Evolutionary conservation across 805 yeast genomes (phyloP).

Genomic region (Saturnispora serradocipensis): DNA sequence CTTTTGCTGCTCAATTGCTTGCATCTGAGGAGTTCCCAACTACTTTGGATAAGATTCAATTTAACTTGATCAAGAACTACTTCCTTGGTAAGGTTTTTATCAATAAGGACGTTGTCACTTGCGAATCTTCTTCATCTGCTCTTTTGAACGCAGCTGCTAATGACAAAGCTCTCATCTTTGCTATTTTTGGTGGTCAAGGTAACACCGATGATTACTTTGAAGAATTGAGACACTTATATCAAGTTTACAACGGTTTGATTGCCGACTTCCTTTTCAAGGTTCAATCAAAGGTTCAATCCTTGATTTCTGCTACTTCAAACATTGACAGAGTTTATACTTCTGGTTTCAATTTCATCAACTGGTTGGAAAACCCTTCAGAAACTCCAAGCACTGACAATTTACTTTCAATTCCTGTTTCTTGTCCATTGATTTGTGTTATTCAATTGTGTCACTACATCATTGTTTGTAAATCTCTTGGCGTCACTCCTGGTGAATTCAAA

Average conservation of each 20-base stretch:
- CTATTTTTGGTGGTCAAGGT: slow-evolving; percentile 99
- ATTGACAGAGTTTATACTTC: slow-evolving; percentile 86
- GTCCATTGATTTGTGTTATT: slow-evolving; percentile 95
- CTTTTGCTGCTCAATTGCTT: slow-evolving; percentile 68
- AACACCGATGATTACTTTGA: slow-evolving; percentile 96
- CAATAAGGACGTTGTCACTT: slow-evolving; percentile 16
- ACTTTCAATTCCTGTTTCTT: slow-evolving; percentile 84
- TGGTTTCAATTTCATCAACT: slow-evolving; percentile 78
- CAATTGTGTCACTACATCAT: slow-evolving; percentile 91
- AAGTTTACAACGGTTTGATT: slow-evolving; percentile 66
- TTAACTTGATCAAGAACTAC: slow-evolving; percentile 67
- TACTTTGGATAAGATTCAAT: slow-evolving; percentile 59
- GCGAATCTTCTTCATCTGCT: slow-evolving; percentile 13
- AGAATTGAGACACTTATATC: slow-evolving; percentile 81
- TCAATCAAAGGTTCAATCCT: slow-evolving; percentile 55
- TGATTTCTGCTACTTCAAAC: slow-evolving; percentile 64
- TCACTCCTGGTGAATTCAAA: slow-evolving; percentile 84
- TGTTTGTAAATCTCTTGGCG: slow-evolving; percentile 74
- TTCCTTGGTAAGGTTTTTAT: slow-evolving; percentile 33
- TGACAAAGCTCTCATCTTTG: slow-evolving; percentile 54
- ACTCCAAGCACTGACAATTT: slow-evolving; percentile 88
- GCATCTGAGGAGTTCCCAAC: slow-evolving; percentile 53
- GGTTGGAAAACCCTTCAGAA: slow-evolving; percentile 79
- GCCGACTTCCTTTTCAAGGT: slow-evolving; percentile 61
- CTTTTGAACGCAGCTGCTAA: slow-evolving; percentile 59